A percentile compares a stretch with the other conserved stretches of the same genome.
phyloP scores from a whole-genome alignment of 495 filamentous ascomycete species.

The Aspergillus carlsbadensis region DNA sequence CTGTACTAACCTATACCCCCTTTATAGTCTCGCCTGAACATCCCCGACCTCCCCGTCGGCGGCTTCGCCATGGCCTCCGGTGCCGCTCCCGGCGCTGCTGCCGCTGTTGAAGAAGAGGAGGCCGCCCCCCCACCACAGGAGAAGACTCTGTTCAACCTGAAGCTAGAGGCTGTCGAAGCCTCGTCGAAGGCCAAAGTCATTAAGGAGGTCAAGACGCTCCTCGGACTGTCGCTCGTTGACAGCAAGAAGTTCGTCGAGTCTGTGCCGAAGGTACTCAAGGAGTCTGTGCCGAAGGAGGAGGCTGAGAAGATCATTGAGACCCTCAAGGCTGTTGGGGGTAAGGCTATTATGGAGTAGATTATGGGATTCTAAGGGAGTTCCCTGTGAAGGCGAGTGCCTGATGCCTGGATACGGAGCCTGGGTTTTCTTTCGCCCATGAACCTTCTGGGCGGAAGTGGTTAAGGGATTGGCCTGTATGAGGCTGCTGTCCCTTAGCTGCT shows the following conservation, averaged over 20 bases:
- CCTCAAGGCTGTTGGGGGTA: slow-evolving; percentile 87
- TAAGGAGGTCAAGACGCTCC: slow-evolving; percentile 97
- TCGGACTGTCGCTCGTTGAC: slow-evolving; percentile 94
- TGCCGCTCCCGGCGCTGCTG: slow-evolving; percentile 58
- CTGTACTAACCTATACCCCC: not conserved
- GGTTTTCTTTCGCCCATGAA: too few species aligned
- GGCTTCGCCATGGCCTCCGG: slow-evolving; percentile 71
- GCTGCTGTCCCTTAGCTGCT: slow-evolving; percentile 22
- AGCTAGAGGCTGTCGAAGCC: slow-evolving; percentile 85
- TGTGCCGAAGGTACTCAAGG: slow-evolving; percentile 97
- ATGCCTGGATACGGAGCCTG: slow-evolving; percentile 12
- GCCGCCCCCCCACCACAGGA: slow-evolving; percentile 77
- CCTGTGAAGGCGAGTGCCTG: slow-evolving; percentile 9
- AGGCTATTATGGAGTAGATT: slow-evolving; percentile 82
- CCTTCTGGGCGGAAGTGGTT: not conserved
- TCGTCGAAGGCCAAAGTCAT: slow-evolving; percentile 95
- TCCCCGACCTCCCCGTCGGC: slow-evolving; percentile 93
- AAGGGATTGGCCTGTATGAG: slow-evolving; percentile 28
- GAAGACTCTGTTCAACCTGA: slow-evolving; percentile 97
- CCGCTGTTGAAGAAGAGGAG: slow-evolving; percentile 80
- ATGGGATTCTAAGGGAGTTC: not conserved
- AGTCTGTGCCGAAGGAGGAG: slow-evolving; percentile 96
- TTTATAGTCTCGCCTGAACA: slow-evolving; percentile 84
- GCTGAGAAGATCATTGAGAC: slow-evolving; percentile 96
- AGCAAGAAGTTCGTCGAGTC: slow-evolving; percentile 99